Evolutionary conservation across 306 rosid species (phyloP).

Genomic region (Dalbergia cochinchinensis): DNA sequence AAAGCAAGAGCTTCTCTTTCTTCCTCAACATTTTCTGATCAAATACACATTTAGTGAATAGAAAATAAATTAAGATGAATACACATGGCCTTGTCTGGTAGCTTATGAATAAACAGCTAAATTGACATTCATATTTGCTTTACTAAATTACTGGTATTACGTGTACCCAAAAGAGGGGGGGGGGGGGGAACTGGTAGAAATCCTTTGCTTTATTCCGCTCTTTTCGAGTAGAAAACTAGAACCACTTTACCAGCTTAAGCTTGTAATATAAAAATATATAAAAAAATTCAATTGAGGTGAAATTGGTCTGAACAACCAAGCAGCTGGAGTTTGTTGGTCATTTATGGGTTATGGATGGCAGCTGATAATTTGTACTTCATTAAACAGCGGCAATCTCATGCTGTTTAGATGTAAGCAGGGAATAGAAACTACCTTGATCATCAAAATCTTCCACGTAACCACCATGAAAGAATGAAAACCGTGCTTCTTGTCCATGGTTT

Average conservation of each 20-base stretch:
- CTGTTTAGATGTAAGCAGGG: conserved; percentile 22
- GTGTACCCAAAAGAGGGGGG: not conserved
- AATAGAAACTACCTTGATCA: conserved; percentile 62
- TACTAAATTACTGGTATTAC: not conserved
- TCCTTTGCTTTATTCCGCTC: not conserved
- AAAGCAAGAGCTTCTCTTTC: conserved; percentile 63
- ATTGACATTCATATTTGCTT: conserved; percentile 6
- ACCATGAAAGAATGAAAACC: conserved; percentile 85
- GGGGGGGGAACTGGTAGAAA: not conserved
- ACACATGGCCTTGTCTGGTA: not conserved
- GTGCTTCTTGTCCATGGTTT: conserved; percentile 67
- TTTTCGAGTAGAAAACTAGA: not conserved
- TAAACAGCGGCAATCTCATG: not conserved
- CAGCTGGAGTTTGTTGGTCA: not conserved
- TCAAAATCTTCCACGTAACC: conserved; percentile 81
- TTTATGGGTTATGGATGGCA: conserved; percentile 19
- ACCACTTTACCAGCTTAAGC: conserved; percentile 3
- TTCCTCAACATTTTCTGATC: conserved; percentile 63
- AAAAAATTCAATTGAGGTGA: not conserved
- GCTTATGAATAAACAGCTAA: not conserved
- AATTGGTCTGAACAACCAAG: not conserved
- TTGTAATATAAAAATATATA: not conserved
- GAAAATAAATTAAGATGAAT: not conserved
- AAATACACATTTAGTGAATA: conserved; percentile 8
- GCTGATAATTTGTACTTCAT: conserved; percentile 7